A percentile compares a stretch with the other conserved stretches of the same genome.
These are phyloP conservation scores for Pisolithus sp. DNA, from an alignment of 768 basidiomycete species.

Conservation along the genomic window DNA sequence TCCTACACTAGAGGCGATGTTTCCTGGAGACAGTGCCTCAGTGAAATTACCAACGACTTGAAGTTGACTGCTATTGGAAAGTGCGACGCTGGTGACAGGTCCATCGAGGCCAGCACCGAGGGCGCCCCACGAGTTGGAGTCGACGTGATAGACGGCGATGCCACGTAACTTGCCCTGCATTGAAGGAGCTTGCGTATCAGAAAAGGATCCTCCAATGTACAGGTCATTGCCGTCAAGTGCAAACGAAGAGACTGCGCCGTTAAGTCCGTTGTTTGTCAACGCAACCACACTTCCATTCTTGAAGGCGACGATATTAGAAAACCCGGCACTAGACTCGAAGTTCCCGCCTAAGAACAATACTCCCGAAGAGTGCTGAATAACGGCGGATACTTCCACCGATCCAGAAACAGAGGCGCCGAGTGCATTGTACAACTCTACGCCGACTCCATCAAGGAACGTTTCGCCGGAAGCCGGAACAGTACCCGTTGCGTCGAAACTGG, in stretches of 20 bases:
- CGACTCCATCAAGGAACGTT: slow-evolving; percentile 60
- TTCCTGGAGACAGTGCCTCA: slow-evolving; percentile 31
- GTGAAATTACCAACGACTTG: slow-evolving; percentile 77
- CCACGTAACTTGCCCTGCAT: slow-evolving; percentile 47
- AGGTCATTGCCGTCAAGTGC: slow-evolving; percentile 56
- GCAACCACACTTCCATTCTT: slow-evolving; percentile 49
- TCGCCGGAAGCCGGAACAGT: slow-evolving; percentile 61
- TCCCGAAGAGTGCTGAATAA: slow-evolving; percentile 62
- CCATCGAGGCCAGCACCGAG: slow-evolving; percentile 76
- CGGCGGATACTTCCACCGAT: slow-evolving; percentile 41
- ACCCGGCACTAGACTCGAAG: slow-evolving; percentile 57
- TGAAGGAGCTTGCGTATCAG: slow-evolving; percentile 52
- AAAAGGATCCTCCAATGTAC: slow-evolving; percentile 87
- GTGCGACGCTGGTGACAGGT: slow-evolving; percentile 52
- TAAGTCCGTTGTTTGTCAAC: slow-evolving; percentile 63
- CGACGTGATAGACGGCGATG: slow-evolving; percentile 68
- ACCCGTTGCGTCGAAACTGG: slow-evolving; percentile 51
- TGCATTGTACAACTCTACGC: slow-evolving; percentile 53
- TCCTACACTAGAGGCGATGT: slow-evolving; percentile 32
- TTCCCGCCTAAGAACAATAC: slow-evolving; percentile 68
- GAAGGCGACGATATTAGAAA: slow-evolving; percentile 69
- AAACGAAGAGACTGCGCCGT: slow-evolving; percentile 70
- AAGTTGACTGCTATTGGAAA: slow-evolving; percentile 45
- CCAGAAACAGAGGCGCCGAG: slow-evolving; percentile 42
- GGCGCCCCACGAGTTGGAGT: slow-evolving; percentile 56